Conservation (phyloP, 768 basidiomycete genomes). For the Leccinum subtestaceum region DNA sequence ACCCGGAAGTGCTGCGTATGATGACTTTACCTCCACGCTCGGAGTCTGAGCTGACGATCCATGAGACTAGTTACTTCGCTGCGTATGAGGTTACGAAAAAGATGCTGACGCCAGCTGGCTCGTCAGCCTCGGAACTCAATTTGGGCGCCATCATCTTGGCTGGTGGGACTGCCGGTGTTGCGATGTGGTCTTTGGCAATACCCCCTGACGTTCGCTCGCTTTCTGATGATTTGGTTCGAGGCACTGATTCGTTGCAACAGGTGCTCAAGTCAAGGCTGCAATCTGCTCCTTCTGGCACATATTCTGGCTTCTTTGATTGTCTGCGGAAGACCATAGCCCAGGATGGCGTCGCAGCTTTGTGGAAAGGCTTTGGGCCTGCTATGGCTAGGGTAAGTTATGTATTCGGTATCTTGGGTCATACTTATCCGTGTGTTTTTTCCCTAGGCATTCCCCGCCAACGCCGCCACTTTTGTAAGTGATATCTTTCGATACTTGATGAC, state of each 20-base stretch:
- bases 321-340: constrained; percentile 85
- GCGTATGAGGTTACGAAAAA: constrained; percentile 95
- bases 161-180: constrained; percentile 92
- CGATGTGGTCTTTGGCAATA: constrained; percentile 98
- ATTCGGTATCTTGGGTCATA: neutral
- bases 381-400: constrained; percentile 74
- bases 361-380: constrained; percentile 97
- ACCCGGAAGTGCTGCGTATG: constrained; percentile 94
- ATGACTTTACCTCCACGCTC: constrained; percentile 13
- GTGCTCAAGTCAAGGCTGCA: constrained; percentile 95
- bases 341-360: constrained; percentile 84
- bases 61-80: constrained; percentile 77
- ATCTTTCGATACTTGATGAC: neutral
- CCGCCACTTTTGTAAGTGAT: constrained; percentile 80
- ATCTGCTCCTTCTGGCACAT: constrained; percentile 96
- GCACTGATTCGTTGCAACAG: constrained; percentile 40
- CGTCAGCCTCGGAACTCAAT: constrained; percentile 78
- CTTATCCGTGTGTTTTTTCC: constrained; percentile 6
- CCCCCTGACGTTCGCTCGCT: constrained; percentile 81
- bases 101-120: constrained; percentile 73
- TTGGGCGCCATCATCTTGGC: constrained; percentile 85
- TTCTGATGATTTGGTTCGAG: neutral
- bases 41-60: constrained; percentile 5
- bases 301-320: constrained; percentile 91
- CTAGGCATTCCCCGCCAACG: constrained; percentile 96